Conservation (phyloP, 2,329 filamentous ascomycete genomes). For the Elsinoe fawcettii region DNA sequence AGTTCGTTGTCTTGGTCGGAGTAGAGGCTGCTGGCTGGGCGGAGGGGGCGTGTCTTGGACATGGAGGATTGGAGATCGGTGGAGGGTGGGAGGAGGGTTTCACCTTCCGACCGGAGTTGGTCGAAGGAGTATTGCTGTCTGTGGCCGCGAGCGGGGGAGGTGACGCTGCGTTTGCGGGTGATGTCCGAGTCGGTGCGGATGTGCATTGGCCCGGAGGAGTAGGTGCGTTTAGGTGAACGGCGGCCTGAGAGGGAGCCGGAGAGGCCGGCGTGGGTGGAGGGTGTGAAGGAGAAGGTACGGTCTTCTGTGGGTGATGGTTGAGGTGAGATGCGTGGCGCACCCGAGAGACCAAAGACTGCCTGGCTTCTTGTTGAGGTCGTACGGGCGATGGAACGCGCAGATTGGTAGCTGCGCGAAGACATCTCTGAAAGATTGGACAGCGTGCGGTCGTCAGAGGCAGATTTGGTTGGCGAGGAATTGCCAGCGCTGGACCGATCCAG, state of each 20-base stretch:
- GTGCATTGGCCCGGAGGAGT: background rate
- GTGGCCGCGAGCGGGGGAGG: conserved; percentile 6
- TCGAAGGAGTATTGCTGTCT: conserved; percentile 11
- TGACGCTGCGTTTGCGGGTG: conserved; percentile 9
- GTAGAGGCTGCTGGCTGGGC: conserved; percentile 5
- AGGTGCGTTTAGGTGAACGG: background rate
- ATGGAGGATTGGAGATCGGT: conserved; percentile 8
- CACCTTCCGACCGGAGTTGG: conserved; percentile 3
- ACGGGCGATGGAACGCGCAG: conserved; percentile 36
- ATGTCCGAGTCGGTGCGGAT: background rate
- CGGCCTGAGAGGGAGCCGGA: background rate
- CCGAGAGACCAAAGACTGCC: conserved; percentile 17
- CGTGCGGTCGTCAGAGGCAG: conserved; percentile 43
- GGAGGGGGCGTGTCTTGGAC: background rate
- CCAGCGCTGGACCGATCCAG: conserved; percentile 21
- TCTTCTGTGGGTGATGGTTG: conserved; percentile 23
- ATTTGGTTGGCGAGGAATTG: conserved; percentile 41
- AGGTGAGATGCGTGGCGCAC: conserved; percentile 16
- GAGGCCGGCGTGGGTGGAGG: background rate
- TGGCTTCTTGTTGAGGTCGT: conserved; percentile 39
- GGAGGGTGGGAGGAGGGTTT: background rate
- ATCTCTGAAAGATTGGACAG: conserved; percentile 49
- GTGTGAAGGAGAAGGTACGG: conserved; percentile 8
- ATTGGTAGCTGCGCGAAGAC: conserved; percentile 39
- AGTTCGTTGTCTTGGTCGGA: conserved; percentile 7